Conservation (phyloP, 768 basidiomycete species). For the Exidia glandulosa region DNA sequence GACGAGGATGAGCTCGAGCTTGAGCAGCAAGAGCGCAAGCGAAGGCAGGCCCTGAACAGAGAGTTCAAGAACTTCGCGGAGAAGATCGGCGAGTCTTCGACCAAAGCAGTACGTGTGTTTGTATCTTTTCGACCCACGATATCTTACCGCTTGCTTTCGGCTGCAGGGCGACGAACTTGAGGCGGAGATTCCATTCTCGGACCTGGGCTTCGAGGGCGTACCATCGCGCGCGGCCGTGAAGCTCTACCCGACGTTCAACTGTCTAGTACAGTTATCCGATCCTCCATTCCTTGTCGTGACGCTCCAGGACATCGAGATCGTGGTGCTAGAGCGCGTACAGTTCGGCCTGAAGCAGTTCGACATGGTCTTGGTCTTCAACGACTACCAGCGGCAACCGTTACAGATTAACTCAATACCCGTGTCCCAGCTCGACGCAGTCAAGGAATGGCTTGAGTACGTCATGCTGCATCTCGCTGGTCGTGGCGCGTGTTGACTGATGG, state of each 20-base stretch:
- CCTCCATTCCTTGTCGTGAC: conserved; percentile 95
- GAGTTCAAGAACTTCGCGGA: conserved; percentile 92
- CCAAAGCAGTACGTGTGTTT: conserved; percentile 48
- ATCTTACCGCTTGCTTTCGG: too few species aligned
- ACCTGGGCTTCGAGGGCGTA: conserved; percentile 93
- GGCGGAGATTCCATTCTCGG: conserved; percentile 93
- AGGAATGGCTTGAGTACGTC: conserved; percentile 95
- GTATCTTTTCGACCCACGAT: neutral
- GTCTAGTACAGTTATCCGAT: conserved; percentile 89
- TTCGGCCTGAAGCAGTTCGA: conserved; percentile 96
- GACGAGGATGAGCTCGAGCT: conserved; percentile 99
- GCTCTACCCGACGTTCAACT: conserved; percentile 92
- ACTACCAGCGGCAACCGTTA: conserved; percentile 83
- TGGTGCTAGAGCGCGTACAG: conserved; percentile 92
- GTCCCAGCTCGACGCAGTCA: conserved; percentile 87
- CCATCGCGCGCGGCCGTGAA: conserved; percentile 92
- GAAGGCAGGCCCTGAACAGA: conserved; percentile 80
- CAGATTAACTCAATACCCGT: conserved; percentile 96
- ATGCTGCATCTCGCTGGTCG: neutral
- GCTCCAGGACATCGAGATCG: conserved; percentile 88
- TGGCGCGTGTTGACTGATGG: conserved; percentile 5
- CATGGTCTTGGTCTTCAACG: conserved; percentile 92
- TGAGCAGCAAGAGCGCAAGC: conserved; percentile 92
- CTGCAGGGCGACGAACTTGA: conserved; percentile 79
- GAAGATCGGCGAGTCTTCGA: conserved; percentile 77